phyloP scores from a whole-genome alignment of 1,284 basidiomycete species.

The Pholiota adiposa region DNA sequence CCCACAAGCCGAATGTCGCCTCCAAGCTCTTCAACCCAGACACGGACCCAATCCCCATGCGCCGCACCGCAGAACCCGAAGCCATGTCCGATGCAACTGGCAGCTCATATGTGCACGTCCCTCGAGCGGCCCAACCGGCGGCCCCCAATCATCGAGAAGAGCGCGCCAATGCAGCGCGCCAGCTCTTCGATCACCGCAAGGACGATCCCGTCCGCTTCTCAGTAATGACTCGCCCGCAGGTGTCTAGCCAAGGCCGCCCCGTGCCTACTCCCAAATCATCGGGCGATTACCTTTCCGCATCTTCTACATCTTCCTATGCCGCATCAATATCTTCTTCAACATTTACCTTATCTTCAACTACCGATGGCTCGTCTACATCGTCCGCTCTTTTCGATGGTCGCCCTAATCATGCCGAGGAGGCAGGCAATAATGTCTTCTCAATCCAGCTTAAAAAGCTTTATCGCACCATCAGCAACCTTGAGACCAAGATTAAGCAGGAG shows the following conservation, averaged over 20 bases:
- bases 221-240: constrained; percentile 55
- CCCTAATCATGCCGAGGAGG: constrained; percentile 51
- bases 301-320: constrained; percentile 78
- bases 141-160: constrained; percentile 34
- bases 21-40: constrained; percentile 74
- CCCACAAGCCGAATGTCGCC: constrained; percentile 30
- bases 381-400: constrained; percentile 65
- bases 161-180: constrained; percentile 44
- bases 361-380: constrained; percentile 70
- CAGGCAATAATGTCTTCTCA: constrained; percentile 70
- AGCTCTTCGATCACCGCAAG: constrained; percentile 83
- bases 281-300: constrained; percentile 73
- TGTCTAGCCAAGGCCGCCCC: constrained; percentile 33
- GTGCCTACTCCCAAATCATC: constrained; percentile 62
- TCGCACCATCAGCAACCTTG: constrained; percentile 72
- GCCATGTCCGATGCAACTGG: constrained; percentile 56
- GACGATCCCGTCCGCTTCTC: constrained; percentile 85
- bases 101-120: constrained; percentile 55
- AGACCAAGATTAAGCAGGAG: constrained; percentile 72
- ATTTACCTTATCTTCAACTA: constrained; percentile 80
- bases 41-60: constrained; percentile 65
- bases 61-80: constrained; percentile 66
- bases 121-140: constrained; percentile 34
- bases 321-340: constrained; percentile 71
- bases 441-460: constrained; percentile 82